Evolutionary conservation across 148 eudicot species (phyloP).

Genomic region (Rheum nobile): DNA sequence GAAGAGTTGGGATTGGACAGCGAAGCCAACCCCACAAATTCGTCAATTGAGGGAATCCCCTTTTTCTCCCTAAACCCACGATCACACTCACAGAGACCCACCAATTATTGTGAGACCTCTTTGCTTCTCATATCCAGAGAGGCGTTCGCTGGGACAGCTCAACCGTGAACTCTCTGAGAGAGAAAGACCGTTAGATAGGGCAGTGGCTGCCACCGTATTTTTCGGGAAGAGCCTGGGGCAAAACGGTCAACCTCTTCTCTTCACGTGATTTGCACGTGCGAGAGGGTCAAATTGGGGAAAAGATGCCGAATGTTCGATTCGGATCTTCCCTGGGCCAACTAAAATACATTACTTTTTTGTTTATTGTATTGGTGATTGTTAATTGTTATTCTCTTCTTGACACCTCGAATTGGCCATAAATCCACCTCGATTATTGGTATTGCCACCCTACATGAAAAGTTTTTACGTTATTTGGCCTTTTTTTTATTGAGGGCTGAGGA

Average conservation of each 20-base stretch:
- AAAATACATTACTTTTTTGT: not conserved
- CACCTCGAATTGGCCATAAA: not conserved
- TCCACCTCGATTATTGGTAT: not conserved
- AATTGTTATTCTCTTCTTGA: not conserved
- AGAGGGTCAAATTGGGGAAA: not conserved
- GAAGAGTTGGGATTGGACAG: slow-evolving; percentile 10
- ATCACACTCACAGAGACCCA: not conserved
- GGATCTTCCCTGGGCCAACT: slow-evolving; percentile 1
- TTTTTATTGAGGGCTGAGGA: not conserved
- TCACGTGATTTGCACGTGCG: not conserved
- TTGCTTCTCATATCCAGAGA: not conserved
- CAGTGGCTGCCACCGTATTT: not conserved
- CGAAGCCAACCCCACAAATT: slow-evolving; percentile 2
- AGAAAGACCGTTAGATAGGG: slow-evolving; percentile 6
- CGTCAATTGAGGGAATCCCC: not conserved
- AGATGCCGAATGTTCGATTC: slow-evolving; percentile 5
- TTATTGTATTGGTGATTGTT: not conserved
- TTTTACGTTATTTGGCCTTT: not conserved
- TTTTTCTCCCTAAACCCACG: slow-evolving; percentile 6
- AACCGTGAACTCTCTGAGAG: not conserved
- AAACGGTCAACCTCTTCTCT: not conserved
- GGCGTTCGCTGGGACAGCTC: slow-evolving; percentile 1
- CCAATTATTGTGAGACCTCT: not conserved
- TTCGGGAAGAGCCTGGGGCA: not conserved
- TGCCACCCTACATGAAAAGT: not conserved